phyloP scores from a whole-genome alignment of 257 asterid species.

The Jasminum sambac region DNA sequence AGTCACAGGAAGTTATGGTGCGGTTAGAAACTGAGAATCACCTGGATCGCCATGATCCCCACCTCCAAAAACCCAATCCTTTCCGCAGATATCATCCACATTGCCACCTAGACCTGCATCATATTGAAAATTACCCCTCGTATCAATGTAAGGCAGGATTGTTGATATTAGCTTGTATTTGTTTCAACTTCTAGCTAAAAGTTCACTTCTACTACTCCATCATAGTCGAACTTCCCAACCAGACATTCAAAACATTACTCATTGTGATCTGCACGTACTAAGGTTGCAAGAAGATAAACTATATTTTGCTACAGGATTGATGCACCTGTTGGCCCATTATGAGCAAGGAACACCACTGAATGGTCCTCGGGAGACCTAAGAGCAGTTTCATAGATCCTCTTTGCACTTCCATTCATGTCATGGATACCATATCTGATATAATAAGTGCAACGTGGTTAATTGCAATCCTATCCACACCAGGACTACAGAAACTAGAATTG shows the following conservation, averaged over 20 bases:
- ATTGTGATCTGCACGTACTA: background rate
- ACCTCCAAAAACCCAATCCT: constrained; percentile 68
- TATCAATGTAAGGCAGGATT: constrained; percentile 16
- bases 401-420: constrained; percentile 72
- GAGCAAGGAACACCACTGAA: constrained; percentile 81
- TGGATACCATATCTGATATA: constrained; percentile 61
- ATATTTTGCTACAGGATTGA: constrained; percentile 17
- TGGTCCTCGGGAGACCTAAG: constrained; percentile 66
- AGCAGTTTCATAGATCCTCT: constrained; percentile 67
- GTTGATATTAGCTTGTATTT: too few species aligned
- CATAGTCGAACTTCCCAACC: too few species aligned
- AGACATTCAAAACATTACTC: too few species aligned
- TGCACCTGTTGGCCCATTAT: constrained; percentile 89
- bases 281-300: constrained; percentile 1
- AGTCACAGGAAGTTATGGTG: background rate
- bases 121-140: constrained; percentile 9
- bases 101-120: constrained; percentile 74
- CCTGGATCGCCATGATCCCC: constrained; percentile 99
- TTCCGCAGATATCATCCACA: constrained; percentile 81
- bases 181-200: too few species aligned
- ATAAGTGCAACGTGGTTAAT: constrained; percentile 20
- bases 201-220: too few species aligned
- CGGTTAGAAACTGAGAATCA: constrained; percentile 29
- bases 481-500: background rate
- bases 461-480: constrained; percentile 16